Evolutionary conservation across 129 eudicot genomes (phyloP), one percentile per base, ranked within the genome.

Genomic region (Flaveria ramosissima): DNA sequence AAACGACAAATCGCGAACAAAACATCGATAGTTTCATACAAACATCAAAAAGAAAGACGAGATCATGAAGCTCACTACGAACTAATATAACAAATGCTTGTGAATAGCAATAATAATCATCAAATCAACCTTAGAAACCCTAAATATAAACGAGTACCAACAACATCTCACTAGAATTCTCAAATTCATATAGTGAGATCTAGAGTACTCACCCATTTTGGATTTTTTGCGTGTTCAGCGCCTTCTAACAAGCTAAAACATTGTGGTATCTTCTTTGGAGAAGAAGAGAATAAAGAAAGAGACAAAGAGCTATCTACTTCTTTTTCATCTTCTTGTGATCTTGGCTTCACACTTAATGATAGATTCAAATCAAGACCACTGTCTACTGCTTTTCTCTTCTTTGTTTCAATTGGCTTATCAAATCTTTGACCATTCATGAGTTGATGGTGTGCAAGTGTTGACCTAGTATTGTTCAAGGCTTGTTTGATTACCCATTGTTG

Each of bases 81-180:
- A 73, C 24, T 65, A 27, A 62, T 1, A 63, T 63, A 67, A 19
- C 17, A 67, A 73, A 61, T 68, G 27, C 71, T 56, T 66, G 9
- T 4, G 14, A 59, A 42, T 42, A 70, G 61, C 59, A 74, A 69
- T 51, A 52, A 48, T 48, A 61, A 71, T 56, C 46, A 3, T 62
- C 21, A 41, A 46, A 70, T 32, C 45, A 69, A 81, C 50, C 80
- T 21, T 51, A 71, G 30, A 82, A 83, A 77, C 76, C 86, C 83
- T 83, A 83, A 83, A 47, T 45, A 46, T 78, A 81, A 68, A 64
- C 86, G 80, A 85, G 86, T 85, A 85, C 89, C 86, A 85, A 69
- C 85, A 82, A 83, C 63, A 86, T 86, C 89, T 86, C 85, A 86
- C 89, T 83, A 83, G 89, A 86, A 86, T 77, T 77, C 82, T 30